phyloP scores from a whole-genome alignment of 768 basidiomycete species.

The Ramaria rubella region DNA sequence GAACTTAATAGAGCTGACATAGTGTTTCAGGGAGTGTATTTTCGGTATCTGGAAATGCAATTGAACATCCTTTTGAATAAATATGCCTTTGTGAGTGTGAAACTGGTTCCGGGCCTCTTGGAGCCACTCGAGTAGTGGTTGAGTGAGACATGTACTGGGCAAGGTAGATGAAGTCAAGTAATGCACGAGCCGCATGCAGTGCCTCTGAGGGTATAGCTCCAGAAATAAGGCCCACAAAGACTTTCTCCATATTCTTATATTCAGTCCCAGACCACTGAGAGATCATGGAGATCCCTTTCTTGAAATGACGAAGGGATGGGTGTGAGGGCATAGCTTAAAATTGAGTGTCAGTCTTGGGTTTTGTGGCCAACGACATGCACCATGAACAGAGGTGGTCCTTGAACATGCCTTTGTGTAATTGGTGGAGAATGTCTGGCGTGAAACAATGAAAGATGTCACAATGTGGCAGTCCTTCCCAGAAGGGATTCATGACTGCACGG shows the following conservation, averaged over 20 bases:
- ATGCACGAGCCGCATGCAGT: constrained; percentile 18
- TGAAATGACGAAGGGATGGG: constrained; percentile 28
- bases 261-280: constrained; percentile 41
- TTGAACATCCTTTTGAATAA: constrained; percentile 21
- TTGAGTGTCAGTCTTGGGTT: constrained; percentile 14
- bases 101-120: constrained; percentile 22
- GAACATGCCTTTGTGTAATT: constrained; percentile 43
- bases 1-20: neutral
- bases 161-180: constrained; percentile 33
- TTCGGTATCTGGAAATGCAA: constrained; percentile 34
- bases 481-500: too few relatives aligned
- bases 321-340: constrained; percentile 15
- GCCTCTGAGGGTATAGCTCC: constrained; percentile 19
- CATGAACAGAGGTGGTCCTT: too few relatives aligned
- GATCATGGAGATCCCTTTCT: constrained; percentile 34
- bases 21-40: constrained; percentile 25
- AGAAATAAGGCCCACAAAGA: constrained; percentile 29
- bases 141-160: constrained; percentile 25
- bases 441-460: constrained; percentile 34
- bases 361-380: constrained; percentile 11
- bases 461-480: constrained; percentile 19
- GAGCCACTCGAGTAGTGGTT: constrained; percentile 21
- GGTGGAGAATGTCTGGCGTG: constrained; percentile 40
- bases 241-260: too few relatives aligned
- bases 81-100: constrained; percentile 26